Evolutionary conservation across 2,329 filamentous ascomycete genomes (phyloP), one percentile per base, ranked within the genome.

Genomic region (Aspergillus udagawae): DNA sequence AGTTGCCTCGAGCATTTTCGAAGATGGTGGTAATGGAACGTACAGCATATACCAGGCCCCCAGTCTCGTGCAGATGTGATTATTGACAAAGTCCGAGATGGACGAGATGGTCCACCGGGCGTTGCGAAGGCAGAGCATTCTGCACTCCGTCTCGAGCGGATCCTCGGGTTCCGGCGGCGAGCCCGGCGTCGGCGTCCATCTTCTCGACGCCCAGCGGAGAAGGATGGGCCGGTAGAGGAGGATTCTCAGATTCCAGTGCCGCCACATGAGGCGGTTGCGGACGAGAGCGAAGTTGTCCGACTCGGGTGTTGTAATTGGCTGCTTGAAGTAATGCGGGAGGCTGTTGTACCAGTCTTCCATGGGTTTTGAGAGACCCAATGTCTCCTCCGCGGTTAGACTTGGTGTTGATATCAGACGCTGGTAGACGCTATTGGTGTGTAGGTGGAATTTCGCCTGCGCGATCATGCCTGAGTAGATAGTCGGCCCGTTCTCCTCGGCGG

Each of bases 1-100:
- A 38, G 3, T 23, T 23, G 17, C 20, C 47, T 44, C 48, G 45
- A 35, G 23, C 8, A 42, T 12, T 41, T 42, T 32, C 7, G 3
- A 3, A 12, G 35, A 38, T 21, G 2, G 2, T 9, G 10, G 29
- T n/a, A 21, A 42, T 4, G 20, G 52, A 38, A 66, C 69, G 42
- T 69, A 74, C 69, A 79, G 67, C 65, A 77, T 75, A 59, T 79
- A 78, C 76, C 75, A 78, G 49, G 71, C 73, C 17, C 73, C 73
- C 35, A 79, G 62, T 57, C 75, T 70, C 2, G 75, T 77, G 55
- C 73, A 73, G 45, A 74, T 67, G 50, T 73, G 70, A 17, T 69
- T 73, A 32, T 71, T 67, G 67, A 77, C 73, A 54, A 74, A 79
- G 32, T 76, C 70, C 1, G 70, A 72, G 45, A 79, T 77, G 3